phyloP scores from a whole-genome alignment of 1,284 basidiomycete genomes.

The Cutaneotrichosporon mucoides region DNA sequence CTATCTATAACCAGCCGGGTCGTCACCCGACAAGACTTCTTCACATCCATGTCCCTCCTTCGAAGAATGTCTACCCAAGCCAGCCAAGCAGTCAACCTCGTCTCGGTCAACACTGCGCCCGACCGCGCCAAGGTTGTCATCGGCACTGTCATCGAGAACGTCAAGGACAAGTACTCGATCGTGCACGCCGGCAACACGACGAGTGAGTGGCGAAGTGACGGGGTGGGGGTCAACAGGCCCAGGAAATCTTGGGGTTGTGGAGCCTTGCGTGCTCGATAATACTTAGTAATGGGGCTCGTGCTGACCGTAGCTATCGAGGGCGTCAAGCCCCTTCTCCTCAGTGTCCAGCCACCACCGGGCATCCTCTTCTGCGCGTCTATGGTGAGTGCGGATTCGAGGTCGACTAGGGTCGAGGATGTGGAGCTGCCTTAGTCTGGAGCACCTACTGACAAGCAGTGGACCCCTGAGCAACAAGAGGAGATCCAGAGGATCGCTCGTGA shows the following conservation, averaged over 20 bases:
- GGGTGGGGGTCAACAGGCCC: too few relatives aligned
- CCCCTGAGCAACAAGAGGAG: slow-evolving; percentile 45
- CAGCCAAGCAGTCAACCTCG: slow-evolving; percentile 34
- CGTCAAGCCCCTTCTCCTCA: slow-evolving; percentile 35
- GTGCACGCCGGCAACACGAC: slow-evolving; percentile 44
- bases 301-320: slow-evolving; percentile 37
- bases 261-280: too few relatives aligned
- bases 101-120: slow-evolving; percentile 46
- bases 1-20: not conserved
- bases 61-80: slow-evolving; percentile 10
- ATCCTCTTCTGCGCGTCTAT: slow-evolving; percentile 45
- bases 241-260: too few relatives aligned
- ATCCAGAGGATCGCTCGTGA: slow-evolving; percentile 43
- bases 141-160: slow-evolving; percentile 40
- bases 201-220: slow-evolving; percentile 21
- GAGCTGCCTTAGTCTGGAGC: too few relatives aligned
- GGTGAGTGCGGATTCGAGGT: slow-evolving; percentile 18
- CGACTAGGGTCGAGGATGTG: not conserved
- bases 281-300: not conserved
- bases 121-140: slow-evolving; percentile 45
- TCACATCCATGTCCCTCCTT: not conserved
- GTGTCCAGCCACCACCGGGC: slow-evolving; percentile 39
- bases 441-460: slow-evolving; percentile 34
- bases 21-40: too few relatives aligned
- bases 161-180: slow-evolving; percentile 43